These are phyloP conservation scores for Cynara cardunculus DNA, from an alignment of 129 eudicot species.

Conservation along the genomic window DNA sequence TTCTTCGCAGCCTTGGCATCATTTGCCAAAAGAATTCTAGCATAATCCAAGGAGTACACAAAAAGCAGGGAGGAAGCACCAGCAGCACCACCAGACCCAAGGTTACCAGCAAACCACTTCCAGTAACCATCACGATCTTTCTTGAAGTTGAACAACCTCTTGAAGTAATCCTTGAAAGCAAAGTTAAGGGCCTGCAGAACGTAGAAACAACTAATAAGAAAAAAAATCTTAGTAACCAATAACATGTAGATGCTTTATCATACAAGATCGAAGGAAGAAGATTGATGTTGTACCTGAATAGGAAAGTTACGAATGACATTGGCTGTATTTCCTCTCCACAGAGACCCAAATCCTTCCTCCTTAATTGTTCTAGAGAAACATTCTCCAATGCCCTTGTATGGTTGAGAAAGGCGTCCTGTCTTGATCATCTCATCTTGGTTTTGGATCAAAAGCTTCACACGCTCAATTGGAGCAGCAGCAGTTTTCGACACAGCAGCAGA, in stretches of 20 bases:
- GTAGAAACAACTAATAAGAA: neutral
- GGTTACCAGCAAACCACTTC: constrained; percentile 61
- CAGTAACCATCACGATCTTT: constrained; percentile 59
- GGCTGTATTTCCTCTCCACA: constrained; percentile 75
- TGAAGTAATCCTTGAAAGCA: constrained; percentile 66
- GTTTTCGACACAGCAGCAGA: constrained; percentile 54
- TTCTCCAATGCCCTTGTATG: constrained; percentile 56
- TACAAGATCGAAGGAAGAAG: neutral
- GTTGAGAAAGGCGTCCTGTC: constrained; percentile 46
- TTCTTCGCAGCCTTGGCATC: constrained; percentile 61
- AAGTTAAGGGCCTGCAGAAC: constrained; percentile 54
- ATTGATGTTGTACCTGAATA: constrained; percentile 34
- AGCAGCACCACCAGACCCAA: constrained; percentile 63
- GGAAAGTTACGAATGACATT: constrained; percentile 69
- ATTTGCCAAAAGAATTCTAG: constrained; percentile 58
- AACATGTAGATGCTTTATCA: neutral
- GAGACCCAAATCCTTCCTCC: constrained; percentile 47
- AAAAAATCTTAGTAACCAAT: neutral
- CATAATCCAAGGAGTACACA: constrained; percentile 58
- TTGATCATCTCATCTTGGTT: constrained; percentile 64
- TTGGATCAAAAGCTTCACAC: constrained; percentile 59
- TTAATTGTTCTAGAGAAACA: constrained; percentile 46
- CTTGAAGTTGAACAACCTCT: constrained; percentile 55
- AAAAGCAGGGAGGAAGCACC: constrained; percentile 60
- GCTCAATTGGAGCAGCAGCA: constrained; percentile 54